Conservation (phyloP, 805 yeast genomes). For the Yarrowia sp. region DNA sequence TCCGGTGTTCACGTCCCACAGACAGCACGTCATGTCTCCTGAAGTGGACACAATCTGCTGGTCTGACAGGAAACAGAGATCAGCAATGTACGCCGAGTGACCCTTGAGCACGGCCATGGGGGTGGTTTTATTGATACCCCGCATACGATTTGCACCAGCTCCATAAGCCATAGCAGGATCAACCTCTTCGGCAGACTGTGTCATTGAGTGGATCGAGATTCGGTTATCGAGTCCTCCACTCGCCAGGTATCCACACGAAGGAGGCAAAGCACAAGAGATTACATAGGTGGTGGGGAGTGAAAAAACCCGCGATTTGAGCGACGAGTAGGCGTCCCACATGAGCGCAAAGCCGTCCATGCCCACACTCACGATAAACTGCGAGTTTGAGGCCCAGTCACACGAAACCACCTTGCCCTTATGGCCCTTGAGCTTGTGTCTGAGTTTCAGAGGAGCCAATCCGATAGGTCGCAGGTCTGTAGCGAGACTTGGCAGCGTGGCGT, state of each 20-base stretch:
- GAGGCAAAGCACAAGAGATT: slow-evolving; percentile 73
- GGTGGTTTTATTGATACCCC: slow-evolving; percentile 47
- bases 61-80: slow-evolving; percentile 69
- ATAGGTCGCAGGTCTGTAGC: slow-evolving; percentile 13
- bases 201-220: slow-evolving; percentile 27
- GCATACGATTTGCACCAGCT: background rate
- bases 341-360: slow-evolving; percentile 88
- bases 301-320: slow-evolving; percentile 72
- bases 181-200: background rate
- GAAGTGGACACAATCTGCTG: slow-evolving; percentile 68
- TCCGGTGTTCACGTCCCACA: slow-evolving; percentile 81
- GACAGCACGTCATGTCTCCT: slow-evolving; percentile 79
- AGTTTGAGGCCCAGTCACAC: slow-evolving; percentile 70
- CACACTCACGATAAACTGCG: slow-evolving; percentile 68
- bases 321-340: slow-evolving; percentile 80
- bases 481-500: slow-evolving; percentile 10
- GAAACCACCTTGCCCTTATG: slow-evolving; percentile 78
- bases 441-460: background rate
- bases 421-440: slow-evolving; percentile 50
- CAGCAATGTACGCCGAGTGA: slow-evolving; percentile 82
- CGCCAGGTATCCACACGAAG: slow-evolving; percentile 70
- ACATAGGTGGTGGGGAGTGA: slow-evolving; percentile 82
- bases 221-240: slow-evolving; percentile 84
- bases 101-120: slow-evolving; percentile 68
- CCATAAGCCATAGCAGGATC: slow-evolving; percentile 2